Evolutionary conservation across 202 grass and related monocot genomes (phyloP), one percentile per base, ranked within the genome.

Genomic region (Hordeum pubiflorum): DNA sequence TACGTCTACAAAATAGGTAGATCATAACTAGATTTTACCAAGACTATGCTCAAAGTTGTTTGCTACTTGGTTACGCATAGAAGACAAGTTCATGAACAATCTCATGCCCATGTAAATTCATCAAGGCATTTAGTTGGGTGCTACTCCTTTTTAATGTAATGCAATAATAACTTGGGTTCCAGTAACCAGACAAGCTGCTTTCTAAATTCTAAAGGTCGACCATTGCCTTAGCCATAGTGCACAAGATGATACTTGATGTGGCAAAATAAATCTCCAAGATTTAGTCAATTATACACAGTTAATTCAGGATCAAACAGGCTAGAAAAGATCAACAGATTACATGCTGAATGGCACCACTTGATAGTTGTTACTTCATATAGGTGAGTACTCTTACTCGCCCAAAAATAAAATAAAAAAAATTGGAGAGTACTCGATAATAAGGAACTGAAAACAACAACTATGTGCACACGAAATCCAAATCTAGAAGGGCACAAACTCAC

Each of bases 401-500:
- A 26, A 26, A 26, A 26, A 26, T n/a, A 26, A 26, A 26, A 1
- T 26, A 1, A 26, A 26, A 26, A 26, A 26, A 26, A 26, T 26
- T 26, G 24, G 7, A n/a, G 75, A 52, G 7, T 70, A 63, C 33
- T 64, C 5, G 0, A 81, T 15, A 69, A 40, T 17, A 50, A 60
- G 38, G 9, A 65, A 60, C 39, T 63, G 40, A 75, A 70, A 66
- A 1, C 10, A 39, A 11, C 48, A 82, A 26, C 24, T 26, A 26
- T 26, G 24, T 26, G 24, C 24, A 26, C 24, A 26, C 24, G 24
- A 26, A 26, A 73, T 65, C 43, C 13, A 74, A 17, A 37, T 78
- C 36, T 56, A 69, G 56, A 44, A 41, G 57, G 24, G 71, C 75
- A 56, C 52, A 82, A 52, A 88, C 90, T 89, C 89, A 97, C 93